These are phyloP conservation scores for Sparassis latifolia DNA, from an alignment of 1,284 basidiomycete genomes.

Conservation along the genomic window DNA sequence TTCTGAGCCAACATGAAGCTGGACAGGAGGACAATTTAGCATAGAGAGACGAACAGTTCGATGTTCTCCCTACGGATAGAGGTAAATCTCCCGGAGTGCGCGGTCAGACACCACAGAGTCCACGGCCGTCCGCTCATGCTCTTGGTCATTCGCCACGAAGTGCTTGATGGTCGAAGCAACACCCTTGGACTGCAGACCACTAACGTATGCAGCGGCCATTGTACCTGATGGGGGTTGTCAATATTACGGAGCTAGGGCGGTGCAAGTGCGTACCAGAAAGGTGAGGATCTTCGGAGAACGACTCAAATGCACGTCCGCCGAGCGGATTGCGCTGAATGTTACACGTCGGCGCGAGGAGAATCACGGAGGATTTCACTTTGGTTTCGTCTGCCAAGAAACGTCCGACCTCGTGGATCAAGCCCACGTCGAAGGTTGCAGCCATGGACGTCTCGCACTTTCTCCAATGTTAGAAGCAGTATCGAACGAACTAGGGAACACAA, in stretches of 20 bases:
- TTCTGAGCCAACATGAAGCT: conserved; percentile 65
- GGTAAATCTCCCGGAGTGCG: conserved; percentile 64
- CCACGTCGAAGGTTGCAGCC: conserved; percentile 57
- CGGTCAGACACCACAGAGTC: conserved; percentile 58
- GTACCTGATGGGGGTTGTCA: conserved; percentile 31
- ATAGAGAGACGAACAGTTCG: background rate
- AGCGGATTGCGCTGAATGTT: conserved; percentile 63
- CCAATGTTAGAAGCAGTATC: background rate
- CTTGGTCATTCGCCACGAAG: conserved; percentile 58
- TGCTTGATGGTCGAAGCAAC: conserved; percentile 51
- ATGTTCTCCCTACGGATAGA: conserved; percentile 49
- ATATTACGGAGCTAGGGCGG: too few relatives aligned
- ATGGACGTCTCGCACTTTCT: conserved; percentile 62
- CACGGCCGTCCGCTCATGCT: conserved; percentile 56
- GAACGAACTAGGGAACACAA: background rate
- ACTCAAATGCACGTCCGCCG: conserved; percentile 62
- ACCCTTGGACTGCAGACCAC: conserved; percentile 57
- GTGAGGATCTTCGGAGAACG: conserved; percentile 63
- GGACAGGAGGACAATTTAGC: background rate
- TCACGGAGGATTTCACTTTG: conserved; percentile 55
- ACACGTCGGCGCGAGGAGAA: conserved; percentile 62
- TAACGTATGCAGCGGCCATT: conserved; percentile 57
- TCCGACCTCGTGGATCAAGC: conserved; percentile 48
- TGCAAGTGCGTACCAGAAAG: conserved; percentile 40
- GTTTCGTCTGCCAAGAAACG: conserved; percentile 54